Base-by-base conservation (phyloP, 805 yeast species). In the Schizosaccharomyces osmophilus region DNA sequence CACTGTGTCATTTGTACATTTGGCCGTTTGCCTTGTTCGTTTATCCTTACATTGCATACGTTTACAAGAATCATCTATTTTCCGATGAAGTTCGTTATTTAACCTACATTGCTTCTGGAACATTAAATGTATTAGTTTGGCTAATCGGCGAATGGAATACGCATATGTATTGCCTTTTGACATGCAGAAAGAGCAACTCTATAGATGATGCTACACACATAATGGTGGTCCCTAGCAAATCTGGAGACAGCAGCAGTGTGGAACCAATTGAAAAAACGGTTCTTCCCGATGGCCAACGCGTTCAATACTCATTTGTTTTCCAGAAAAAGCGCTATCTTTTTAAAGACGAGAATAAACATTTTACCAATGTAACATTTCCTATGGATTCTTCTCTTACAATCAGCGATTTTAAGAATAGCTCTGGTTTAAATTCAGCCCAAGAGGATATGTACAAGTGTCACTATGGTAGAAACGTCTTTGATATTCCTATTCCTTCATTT, bases 21-120 rank as follows among this genome's bases (percentile, higher is more conserved):
- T 80, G 85, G 77, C 95, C 95, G 9, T 89, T 88, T 71, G 71
- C 84, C 63, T 24, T 29, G 8, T 77, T 84, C 58, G 72, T 87
- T 57, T 90, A 90, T 69, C 95, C 95, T 5, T 68, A 78, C 22
- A 86, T 85, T 70, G 73, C 74, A 61, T 81, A 84, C 67, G 70
- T 86, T 48, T 90, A 85, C 70, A 67, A 71, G 63, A 75, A 73
- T 63, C 86, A 86, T 69, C 84, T 90, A 68, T 84, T 79, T 57
- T 96, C 96, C 31, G 78, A 84, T 58, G 98, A 90, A 73, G 93
- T 98, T 97, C 93, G 97, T 0, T 87, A 86, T 71, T 93, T 90
- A 45, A 89, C 81, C 68, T 74, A 87, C 29, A 84, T 94, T 63
- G 71, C 88, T 5, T 76, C 89, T 61, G 71, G 84, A 45, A 81